Conservation (phyloP, 345 rosid genomes). For the Durio zibethinus region DNA sequence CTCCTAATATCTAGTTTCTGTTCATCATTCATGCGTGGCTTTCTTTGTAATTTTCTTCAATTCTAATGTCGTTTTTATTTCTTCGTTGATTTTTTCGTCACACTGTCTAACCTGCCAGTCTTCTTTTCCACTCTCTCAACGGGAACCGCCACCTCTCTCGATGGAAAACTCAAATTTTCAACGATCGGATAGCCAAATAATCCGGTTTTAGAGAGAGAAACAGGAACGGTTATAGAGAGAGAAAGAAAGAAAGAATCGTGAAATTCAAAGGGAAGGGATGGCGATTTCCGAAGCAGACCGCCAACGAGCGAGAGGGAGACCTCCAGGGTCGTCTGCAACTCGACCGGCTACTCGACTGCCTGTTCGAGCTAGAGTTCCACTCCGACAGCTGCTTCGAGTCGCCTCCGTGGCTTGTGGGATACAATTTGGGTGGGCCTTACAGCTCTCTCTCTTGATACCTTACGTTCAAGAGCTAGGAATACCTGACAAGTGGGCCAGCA, state of each 20-base stretch:
- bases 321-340: slow-evolving; percentile 21
- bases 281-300: slow-evolving; percentile 32
- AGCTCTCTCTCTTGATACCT: slow-evolving; percentile 88
- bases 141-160: slow-evolving; percentile 8
- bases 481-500: slow-evolving; percentile 94
- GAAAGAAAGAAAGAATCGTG: too few relatives aligned
- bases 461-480: slow-evolving; percentile 97
- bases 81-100: background rate
- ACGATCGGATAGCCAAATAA: background rate
- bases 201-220: background rate
- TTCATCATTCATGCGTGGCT: background rate
- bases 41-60: slow-evolving; percentile 9
- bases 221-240: background rate
- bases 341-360: slow-evolving; percentile 30
- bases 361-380: slow-evolving; percentile 39
- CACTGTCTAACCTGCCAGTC: background rate
- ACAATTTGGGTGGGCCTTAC: slow-evolving; percentile 97
- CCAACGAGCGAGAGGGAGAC: slow-evolving; percentile 26
- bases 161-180: background rate
- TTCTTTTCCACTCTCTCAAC: background rate
- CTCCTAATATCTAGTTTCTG: background rate
- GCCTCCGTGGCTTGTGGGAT: slow-evolving; percentile 92
- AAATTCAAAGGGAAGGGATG: slow-evolving; percentile 7
- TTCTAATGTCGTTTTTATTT: background rate
- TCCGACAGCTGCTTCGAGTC: slow-evolving; percentile 69